phyloP scores from a whole-genome alignment of 2,329 filamentous ascomycete genomes.

The Pseudogymnoascus sp. region DNA sequence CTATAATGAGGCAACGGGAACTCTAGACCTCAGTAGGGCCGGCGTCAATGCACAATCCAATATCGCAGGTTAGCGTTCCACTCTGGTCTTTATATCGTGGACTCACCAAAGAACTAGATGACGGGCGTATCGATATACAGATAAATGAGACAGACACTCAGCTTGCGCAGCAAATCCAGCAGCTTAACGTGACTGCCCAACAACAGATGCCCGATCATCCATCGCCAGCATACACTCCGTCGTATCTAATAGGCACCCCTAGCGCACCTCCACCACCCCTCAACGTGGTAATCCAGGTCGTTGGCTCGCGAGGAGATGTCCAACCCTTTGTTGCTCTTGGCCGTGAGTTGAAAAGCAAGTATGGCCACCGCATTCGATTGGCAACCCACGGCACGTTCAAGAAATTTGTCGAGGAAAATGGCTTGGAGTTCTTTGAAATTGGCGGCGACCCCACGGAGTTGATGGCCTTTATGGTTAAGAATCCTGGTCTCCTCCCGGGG shows the following conservation, averaged over 20 bases:
- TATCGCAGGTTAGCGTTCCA: neutral
- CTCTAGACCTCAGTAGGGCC: neutral
- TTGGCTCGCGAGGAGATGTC: slow-evolving; percentile 52
- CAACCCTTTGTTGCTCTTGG: slow-evolving; percentile 52
- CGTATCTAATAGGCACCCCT: neutral
- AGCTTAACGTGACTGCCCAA: neutral
- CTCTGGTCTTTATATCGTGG: neutral
- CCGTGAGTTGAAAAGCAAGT: slow-evolving; percentile 39
- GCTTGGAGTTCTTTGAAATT: slow-evolving; percentile 64
- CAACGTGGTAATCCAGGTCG: slow-evolving; percentile 53
- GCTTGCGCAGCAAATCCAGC: neutral
- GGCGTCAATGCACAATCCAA: neutral
- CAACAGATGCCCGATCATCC: neutral
- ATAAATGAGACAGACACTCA: neutral
- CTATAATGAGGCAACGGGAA: neutral
- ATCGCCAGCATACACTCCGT: neutral
- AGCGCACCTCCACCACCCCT: slow-evolving; percentile 30
- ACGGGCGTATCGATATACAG: neutral
- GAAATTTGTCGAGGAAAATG: slow-evolving; percentile 52
- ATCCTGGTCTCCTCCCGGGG: slow-evolving; percentile 74
- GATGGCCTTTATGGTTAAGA: slow-evolving; percentile 86
- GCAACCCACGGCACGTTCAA: slow-evolving; percentile 50
- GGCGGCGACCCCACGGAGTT: slow-evolving; percentile 58
- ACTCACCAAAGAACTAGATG: neutral
- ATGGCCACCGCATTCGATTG: slow-evolving; percentile 48